Evolutionary conservation across 2,329 filamentous ascomycete species (phyloP).

Genomic region (Diaporthe capsici): DNA sequence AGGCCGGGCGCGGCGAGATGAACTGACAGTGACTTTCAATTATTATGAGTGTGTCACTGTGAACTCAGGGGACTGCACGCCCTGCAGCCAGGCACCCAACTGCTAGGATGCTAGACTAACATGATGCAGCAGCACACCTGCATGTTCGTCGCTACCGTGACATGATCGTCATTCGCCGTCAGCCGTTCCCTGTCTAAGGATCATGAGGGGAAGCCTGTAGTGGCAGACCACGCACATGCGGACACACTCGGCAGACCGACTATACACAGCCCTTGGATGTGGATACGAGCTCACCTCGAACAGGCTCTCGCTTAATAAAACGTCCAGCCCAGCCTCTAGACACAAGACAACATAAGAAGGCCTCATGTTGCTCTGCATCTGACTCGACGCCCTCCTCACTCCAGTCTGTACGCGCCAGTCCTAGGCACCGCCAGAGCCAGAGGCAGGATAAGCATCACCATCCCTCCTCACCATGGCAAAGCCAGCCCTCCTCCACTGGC

Average conservation of each 20-base stretch:
- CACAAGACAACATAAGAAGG: neutral
- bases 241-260: neutral
- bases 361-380: constrained; percentile 1
- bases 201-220: constrained; percentile 34
- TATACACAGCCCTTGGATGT: neutral
- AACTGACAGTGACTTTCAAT: neutral
- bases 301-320: neutral
- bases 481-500: constrained; percentile 37
- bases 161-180: constrained; percentile 24
- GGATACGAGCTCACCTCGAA: constrained; percentile 18
- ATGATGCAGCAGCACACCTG: neutral
- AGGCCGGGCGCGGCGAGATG: constrained; percentile 8
- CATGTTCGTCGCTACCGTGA: constrained; percentile 18
- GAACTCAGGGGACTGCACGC: too few relatives aligned
- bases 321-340: neutral
- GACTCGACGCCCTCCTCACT: neutral
- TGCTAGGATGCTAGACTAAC: neutral
- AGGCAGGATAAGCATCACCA: neutral
- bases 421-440: neutral
- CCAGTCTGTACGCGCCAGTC: constrained; percentile 5
- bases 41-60: neutral
- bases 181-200: constrained; percentile 22
- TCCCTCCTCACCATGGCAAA: constrained; percentile 33
- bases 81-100: constrained; percentile 11
- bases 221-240: constrained; percentile 12